Base-by-base conservation (phyloP, 2,329 filamentous ascomycete genomes). In the Alternaria incomplexa region DNA sequence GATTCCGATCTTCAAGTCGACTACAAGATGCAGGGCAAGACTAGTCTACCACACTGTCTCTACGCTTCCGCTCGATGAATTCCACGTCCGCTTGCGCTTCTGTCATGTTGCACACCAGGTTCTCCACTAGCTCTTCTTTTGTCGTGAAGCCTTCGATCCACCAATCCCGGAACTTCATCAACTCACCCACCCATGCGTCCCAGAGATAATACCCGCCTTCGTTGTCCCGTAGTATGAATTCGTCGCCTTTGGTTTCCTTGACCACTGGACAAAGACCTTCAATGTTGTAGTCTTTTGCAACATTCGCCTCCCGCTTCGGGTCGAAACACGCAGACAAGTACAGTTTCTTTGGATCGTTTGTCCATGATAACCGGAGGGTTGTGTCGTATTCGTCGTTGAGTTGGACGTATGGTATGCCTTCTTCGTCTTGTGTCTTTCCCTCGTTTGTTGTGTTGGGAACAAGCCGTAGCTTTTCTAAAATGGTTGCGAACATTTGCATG, bases 251-350 rank as follows among this genome's bases (percentile, higher is more conserved):
- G 2, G 44, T 56, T 20, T 61, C 54, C 23, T 51, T 57, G 40
- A 64, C 58, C 1, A 64, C 55, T 8, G 62, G 62, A 46, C 43
- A 53, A 4, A 64, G 55, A 6, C 58, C 58, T 1, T 55, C 32
- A 40, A 64, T 52, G n/a, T 58, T 58, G 55, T 40, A 62, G 36
- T 58, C 58, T 15, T 52, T 58, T 10, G 62, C 53, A 17, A 64
- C 22, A 32, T 58, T 62, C 12, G 57, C 26, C 11, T 30, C 53
- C 4, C 30, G 22, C 22, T 22, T 40, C 10, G 53, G 43, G 15
- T 58, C 23, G 45, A 62, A 62, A 26, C 59, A 62, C 20, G 45
- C 45, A 9, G 36, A 46, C 8, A 64, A 30, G 22, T 58, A 58
- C 13, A 64, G 46, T 12, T 62, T 46, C 15, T 43, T 55, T 11